Base-by-base conservation (phyloP, 2,329 filamentous ascomycete genomes). In the Colletotrichum tamarilloi region DNA sequence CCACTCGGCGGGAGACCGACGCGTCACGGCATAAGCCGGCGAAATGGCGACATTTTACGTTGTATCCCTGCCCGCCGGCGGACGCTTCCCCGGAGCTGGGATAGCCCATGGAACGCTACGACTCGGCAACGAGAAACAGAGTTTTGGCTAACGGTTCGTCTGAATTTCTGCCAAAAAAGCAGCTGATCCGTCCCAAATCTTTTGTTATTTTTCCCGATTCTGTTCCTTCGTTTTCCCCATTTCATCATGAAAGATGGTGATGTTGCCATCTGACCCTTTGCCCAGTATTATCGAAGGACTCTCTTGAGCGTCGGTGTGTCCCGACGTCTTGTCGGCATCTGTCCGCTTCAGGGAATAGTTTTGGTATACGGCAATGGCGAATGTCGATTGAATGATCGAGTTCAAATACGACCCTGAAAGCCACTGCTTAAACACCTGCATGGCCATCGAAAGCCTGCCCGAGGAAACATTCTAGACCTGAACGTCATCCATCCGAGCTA, bases 1-100 rank as follows among this genome's bases (percentile, higher is more conserved):
- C 6, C 42, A 11, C 11, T 26, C 65, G 55, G 55, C 14, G 35
- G 35, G 5, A 4, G 19, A 26, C 65, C 66, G 66, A 68, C 66
- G 42, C 19, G 19, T 62, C 28, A 53, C 66, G 57, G 56, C 66
- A 62, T 68, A 42, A 32, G 7, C 42, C 30, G 46, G 53, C 22
- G 22, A 12, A 32, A 68, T 68, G 66, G 66, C 66, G 66, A 68
- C 66, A 68, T 68, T 28, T 16, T 42, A 42, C 38, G 16, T n/a
- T 49, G 42, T 11, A 49, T 30, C n/a, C 46, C 32, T 19, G 22
- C 19, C 16, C n/a, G 30, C 52, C 52, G 49, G 19, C 30, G 42
- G 42, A 22, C 19, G 32, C 26, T 32, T 11, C 26, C 38, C 64
- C 9, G 11, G 30, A 62, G 66, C 66, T 62, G 46, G 57, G 66